Evolutionary conservation across 768 basidiomycete species (phyloP), one percentile per base, ranked within the genome.

Genomic region (Collybiopsis confluens): DNA sequence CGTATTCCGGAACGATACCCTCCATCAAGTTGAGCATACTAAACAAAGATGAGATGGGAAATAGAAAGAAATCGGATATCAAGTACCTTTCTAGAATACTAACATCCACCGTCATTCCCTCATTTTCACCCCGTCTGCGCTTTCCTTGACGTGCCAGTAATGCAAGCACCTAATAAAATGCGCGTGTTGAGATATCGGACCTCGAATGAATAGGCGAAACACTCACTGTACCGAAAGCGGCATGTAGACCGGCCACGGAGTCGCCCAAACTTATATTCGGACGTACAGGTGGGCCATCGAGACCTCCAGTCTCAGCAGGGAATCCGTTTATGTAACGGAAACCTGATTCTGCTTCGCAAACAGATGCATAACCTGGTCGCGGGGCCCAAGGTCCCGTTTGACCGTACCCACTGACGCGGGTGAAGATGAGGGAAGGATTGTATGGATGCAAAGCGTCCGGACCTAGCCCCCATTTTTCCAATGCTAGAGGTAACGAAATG

Each of bases 351-450:
- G 85, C 86, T 68, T 88, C 86, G 58, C 86, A 88, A 2, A 88
- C 85, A 4, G 86, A 84, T 2, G 86, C 85, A 56, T 83, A 88
- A 18, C 86, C 85, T 4, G 85, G 85, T 10, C 84, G 77, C 18
- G 79, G 74, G 0, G 82, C 76, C 86, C 85, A 88, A 20, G 86
- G 85, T 1, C 86, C 86, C 0, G 83, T 86, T 60, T 88, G 86
- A 2, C 86, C 86, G 58, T 86, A 88, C 7, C 86, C 86, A 57
- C 84, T 85, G 20, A 88, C 83, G 57, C 94, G 91, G 6, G 93
- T 96, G 64, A 91, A 94, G 61, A 98, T 90, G 54, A 98, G 78
- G 49, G 83, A 85, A 0, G 92, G 88, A 60, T 96, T 95, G 56
- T 83, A 81, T n/a, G 81, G 83, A 20, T 79, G 80, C 3, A 88